Conservation (phyloP, 495 filamentous ascomycete genomes). For the Penicillium atrosanguineum region DNA sequence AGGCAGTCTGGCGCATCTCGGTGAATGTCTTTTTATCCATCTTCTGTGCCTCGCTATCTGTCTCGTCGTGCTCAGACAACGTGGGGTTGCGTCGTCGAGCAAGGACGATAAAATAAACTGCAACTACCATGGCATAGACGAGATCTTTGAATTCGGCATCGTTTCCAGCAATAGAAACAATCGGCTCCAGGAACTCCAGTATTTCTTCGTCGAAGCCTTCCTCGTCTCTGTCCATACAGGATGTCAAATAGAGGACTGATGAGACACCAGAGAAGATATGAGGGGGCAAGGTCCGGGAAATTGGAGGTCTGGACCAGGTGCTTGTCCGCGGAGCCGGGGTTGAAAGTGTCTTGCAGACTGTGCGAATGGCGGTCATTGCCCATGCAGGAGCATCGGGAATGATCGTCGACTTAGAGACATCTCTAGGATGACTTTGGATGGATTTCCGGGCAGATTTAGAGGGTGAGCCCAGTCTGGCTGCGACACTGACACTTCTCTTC, state of each 20-base stretch:
- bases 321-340: conserved; percentile 47
- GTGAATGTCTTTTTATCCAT: conserved; percentile 49
- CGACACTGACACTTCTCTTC: conserved; percentile 31
- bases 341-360: conserved; percentile 62
- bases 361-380: conserved; percentile 64
- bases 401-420: conserved; percentile 25
- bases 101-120: conserved; percentile 64
- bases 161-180: conserved; percentile 30
- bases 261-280: conserved; percentile 66
- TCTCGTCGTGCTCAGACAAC: conserved; percentile 18
- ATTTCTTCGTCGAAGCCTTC: conserved; percentile 38
- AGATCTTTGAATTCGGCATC: conserved; percentile 44
- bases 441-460: conserved; percentile 26
- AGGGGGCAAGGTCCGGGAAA: conserved; percentile 50
- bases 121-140: conserved; percentile 53
- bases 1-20: conserved; percentile 48
- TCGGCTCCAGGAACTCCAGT: conserved; percentile 37
- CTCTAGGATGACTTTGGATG: conserved; percentile 15
- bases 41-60: conserved; percentile 29
- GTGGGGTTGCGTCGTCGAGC: conserved; percentile 37
- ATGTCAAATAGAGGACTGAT: conserved; percentile 48
- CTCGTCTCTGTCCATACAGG: conserved; percentile 29
- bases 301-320: conserved; percentile 44
- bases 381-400: conserved; percentile 58
- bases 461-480: conserved; percentile 15